Base-by-base conservation (phyloP, 1,284 basidiomycete species). In the Mycosarcoma maydis region DNA sequence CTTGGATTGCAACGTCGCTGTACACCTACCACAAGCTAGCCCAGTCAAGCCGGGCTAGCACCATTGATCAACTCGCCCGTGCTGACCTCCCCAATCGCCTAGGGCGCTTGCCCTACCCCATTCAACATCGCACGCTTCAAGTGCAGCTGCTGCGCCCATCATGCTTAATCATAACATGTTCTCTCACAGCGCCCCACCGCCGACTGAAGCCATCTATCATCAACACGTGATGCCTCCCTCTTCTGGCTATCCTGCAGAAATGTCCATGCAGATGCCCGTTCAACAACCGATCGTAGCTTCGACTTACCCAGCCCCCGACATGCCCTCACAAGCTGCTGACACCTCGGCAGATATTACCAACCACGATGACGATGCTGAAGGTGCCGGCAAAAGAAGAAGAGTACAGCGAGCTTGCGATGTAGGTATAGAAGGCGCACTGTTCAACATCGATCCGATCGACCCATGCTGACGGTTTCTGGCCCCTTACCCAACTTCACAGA, bases 401-500 rank as follows among this genome's bases (percentile, higher is more conserved):
- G 75, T 77, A 1, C 73, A 75, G 40, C 39, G 75, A 26, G 75
- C 75, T 6, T 77, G 75, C 47, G 75, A 77, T 43, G 67, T 71
- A 37, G 62, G 64, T 58, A 14, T 20, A 8, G 14, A 26, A 22
- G 24, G 33, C 6, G n/a, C n/a, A n/a, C n/a, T n/a, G n/a, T n/a
- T n/a, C n/a, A n/a, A n/a, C n/a, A n/a, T n/a, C n/a, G n/a, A n/a
- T n/a, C n/a, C n/a, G n/a, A n/a, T n/a, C n/a, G n/a, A n/a, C n/a
- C n/a, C 11, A 26, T 29, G 33, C 32, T n/a, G 17, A 26, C 45
- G 38, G 14, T 33, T 6, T 24, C 2, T 41, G 0, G 17, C 26
- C 22, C 16, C 24, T 33, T 4, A 8, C 19, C 17, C 22, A 34
- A 9, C n/a, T 16, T 6, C 20, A 42, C 43, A 68, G 60, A 73